Percentiles rank a stretch among this genome's conserved stretches.
These are phyloP conservation scores for Phytopythium montanum DNA, from an alignment of 352 stramenopile species.

Conservation along the genomic window DNA sequence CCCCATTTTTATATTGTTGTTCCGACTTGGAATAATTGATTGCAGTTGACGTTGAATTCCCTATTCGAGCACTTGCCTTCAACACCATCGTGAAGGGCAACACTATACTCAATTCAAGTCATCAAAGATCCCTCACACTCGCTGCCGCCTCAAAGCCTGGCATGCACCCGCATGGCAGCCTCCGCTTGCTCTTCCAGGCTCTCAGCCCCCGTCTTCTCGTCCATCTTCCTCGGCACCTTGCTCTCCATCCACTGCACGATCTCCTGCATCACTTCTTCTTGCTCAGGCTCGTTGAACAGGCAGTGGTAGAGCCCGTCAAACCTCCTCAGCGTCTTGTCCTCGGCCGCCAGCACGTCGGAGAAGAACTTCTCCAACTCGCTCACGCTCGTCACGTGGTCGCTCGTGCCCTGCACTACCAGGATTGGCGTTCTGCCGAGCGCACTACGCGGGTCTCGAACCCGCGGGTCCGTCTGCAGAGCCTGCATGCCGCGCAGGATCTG, in stretches of 20 bases:
- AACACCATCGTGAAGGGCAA: too few species aligned
- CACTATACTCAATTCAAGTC: too few species aligned
- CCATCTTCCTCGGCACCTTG: background rate
- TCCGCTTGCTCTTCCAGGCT: background rate
- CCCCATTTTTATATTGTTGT: conserved; percentile 3
- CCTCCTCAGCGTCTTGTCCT: conserved; percentile 58
- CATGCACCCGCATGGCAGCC: background rate
- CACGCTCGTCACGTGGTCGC: conserved; percentile 41
- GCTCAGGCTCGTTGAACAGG: conserved; percentile 55
- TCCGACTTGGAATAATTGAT: background rate
- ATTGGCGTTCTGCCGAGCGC: conserved; percentile 21
- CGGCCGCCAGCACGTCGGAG: conserved; percentile 26
- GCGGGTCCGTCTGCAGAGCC: conserved; percentile 23
- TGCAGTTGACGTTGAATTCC: background rate
- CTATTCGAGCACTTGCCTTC: too few species aligned
- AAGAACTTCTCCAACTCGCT: conserved; percentile 45
- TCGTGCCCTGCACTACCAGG: conserved; percentile 37
- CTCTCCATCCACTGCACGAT: conserved; percentile 36
- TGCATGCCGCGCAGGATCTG: conserved; percentile 25
- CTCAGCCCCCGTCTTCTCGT: background rate
- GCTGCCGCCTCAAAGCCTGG: background rate
- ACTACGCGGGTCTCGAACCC: conserved; percentile 23
- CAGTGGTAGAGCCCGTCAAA: conserved; percentile 54
- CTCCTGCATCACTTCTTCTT: conserved; percentile 35
- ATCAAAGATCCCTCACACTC: too few species aligned